Evolutionary conservation across 2,329 filamentous ascomycete species (phyloP), one percentile per base, ranked within the genome.

Genomic region (Huntiella abstrusa): DNA sequence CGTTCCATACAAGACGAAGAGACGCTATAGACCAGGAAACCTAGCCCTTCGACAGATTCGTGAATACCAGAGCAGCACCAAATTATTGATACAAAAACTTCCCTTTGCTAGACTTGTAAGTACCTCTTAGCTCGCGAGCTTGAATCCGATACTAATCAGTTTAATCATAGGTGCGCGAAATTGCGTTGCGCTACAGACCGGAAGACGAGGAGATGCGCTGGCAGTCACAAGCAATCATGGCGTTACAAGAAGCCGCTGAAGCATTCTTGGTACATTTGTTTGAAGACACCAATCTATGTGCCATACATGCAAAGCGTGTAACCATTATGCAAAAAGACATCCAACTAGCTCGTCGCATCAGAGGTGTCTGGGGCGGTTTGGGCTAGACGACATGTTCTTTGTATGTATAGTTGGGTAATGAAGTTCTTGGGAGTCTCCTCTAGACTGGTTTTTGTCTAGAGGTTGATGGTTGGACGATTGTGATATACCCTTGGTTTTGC

Each of bases 301-400:
- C 88, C 52, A 87, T 96, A 55, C 88, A 96, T 64, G 91, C 88
- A 51, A 95, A 94, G 68, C 73, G 88, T 60, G 86, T 96, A 45
- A 96, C 88, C 35, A 93, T 95, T 56, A 88, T 93, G 83, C 86
- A 91, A 63, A 94, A 94, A 66, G 91, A 96, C 63, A 94, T 98
- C 56, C 88, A 95, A 65, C 73, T 96, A 51, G 88, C 88, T 15
- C 69, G 83, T 56, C 67, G 83, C 53, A 86, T 88, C 63, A 70
- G 83, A 44, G 83, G 83, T 10, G 72, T 78, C 40, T 87, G 81
- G 81, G 82, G 77, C 41, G 81, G 80, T 4, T 54, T 69, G 65
- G 64, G 80, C 62, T 64, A 73, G 63, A 28, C 22, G 22, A 28
- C 4, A 28, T 28, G 22, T 7, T 28, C 6, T 28, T 8, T 28